A percentile compares a stretch with the other conserved stretches of the same genome.
phyloP scores from a whole-genome alignment of 2,329 filamentous ascomycete species.

The Macrophomina phaseolina region DNA sequence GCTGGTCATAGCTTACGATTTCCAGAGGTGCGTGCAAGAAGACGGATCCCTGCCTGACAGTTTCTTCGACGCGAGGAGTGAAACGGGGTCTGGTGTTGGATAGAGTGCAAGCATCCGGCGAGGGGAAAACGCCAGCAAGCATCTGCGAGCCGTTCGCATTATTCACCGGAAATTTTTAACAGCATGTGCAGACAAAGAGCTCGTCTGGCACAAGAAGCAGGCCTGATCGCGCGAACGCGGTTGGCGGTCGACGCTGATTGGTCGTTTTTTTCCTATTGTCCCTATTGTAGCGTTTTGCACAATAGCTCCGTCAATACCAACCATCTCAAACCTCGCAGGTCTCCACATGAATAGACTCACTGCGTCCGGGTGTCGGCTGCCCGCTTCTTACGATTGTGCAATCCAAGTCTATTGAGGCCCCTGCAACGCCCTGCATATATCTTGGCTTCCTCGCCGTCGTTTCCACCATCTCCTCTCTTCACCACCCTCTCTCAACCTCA shows the following conservation, averaged over 20 bases:
- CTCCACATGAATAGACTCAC: not conserved
- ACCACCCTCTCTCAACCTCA: not conserved
- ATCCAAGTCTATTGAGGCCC: slow-evolving; percentile 12
- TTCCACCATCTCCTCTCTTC: not conserved
- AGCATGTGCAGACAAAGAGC: not conserved
- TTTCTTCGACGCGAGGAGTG: slow-evolving; percentile 16
- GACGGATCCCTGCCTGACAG: not conserved
- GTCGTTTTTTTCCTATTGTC: not conserved
- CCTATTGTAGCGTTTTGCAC: not conserved
- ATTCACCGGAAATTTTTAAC: not conserved
- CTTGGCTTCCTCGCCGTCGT: not conserved
- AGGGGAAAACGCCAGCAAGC: not conserved
- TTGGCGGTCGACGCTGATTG: not conserved
- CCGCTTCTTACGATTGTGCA: slow-evolving; percentile 1
- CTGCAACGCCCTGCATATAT: slow-evolving; percentile 21
- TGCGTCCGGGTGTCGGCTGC: not conserved
- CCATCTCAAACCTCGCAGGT: not conserved
- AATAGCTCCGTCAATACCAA: slow-evolving; percentile 3
- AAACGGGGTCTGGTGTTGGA: slow-evolving; percentile 4
- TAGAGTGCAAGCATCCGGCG: slow-evolving; percentile 1
- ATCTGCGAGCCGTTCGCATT: not conserved
- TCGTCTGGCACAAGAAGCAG: not conserved
- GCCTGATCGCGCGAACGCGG: not conserved
- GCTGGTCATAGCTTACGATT: slow-evolving; percentile 3
- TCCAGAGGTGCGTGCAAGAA: not conserved